Conservation (phyloP, 352 stramenopile genomes). For the Phytophthora tentaculata region DNA sequence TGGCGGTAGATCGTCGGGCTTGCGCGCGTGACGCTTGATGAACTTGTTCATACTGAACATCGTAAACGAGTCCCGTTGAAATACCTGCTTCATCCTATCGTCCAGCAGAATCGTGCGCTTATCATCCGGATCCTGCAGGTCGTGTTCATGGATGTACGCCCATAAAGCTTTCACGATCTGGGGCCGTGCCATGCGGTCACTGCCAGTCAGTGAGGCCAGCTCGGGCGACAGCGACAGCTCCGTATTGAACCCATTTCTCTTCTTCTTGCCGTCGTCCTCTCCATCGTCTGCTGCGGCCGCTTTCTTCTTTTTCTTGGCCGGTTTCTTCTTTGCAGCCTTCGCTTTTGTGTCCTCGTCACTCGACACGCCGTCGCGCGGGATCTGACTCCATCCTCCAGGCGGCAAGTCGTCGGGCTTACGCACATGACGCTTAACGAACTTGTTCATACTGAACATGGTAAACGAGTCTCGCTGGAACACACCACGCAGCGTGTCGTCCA, state of each 20-base stretch:
- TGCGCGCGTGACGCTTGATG: conserved; percentile 87
- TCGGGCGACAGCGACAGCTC: conserved; percentile 82
- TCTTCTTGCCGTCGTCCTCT: conserved; percentile 60
- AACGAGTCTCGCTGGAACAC: conserved; percentile 86
- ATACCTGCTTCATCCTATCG: conserved; percentile 82
- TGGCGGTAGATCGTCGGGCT: conserved; percentile 63
- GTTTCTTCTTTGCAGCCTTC: conserved; percentile 73
- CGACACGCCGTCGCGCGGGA: conserved; percentile 77
- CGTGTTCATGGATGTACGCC: conserved; percentile 96
- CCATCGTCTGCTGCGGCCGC: conserved; percentile 44
- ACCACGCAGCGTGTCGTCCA: conserved; percentile 85
- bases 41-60: conserved; percentile 93
- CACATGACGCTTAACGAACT: conserved; percentile 88
- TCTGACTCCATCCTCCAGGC: conserved; percentile 72
- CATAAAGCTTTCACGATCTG: conserved; percentile 96
- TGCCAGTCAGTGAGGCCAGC: conserved; percentile 78
- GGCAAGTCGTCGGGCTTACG: conserved; percentile 73
- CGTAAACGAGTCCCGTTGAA: conserved; percentile 85
- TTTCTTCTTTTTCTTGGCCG: conserved; percentile 66
- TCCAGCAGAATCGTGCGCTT: conserved; percentile 94
- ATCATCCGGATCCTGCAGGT: conserved; percentile 95
- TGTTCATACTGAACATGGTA: conserved; percentile 92
- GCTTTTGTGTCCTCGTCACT: conserved; percentile 78
- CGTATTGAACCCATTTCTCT: conserved; percentile 66
- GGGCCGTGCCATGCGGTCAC: conserved; percentile 85